Percentiles rank a stretch among this genome's conserved stretches.
phyloP scores from a whole-genome alignment of 257 asterid genomes.

The Ilex asprella region DNA sequence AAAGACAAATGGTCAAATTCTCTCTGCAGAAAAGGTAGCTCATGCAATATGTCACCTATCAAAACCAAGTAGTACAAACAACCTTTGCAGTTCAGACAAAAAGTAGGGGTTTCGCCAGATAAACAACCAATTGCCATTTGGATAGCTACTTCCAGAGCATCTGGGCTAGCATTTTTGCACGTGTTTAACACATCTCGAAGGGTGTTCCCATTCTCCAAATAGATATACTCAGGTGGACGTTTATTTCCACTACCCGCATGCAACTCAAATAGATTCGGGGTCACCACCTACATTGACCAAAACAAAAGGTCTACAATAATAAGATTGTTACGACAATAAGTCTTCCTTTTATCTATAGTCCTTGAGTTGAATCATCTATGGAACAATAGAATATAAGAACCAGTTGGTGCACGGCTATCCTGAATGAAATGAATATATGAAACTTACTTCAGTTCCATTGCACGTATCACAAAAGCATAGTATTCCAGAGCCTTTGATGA shows the following conservation, averaged over 20 bases:
- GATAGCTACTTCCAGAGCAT: constrained; percentile 51
- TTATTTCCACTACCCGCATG: constrained; percentile 79
- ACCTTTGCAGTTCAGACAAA: constrained; percentile 72
- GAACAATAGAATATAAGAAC: too few relatives aligned
- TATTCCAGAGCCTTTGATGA: constrained; percentile 59
- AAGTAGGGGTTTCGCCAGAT: constrained; percentile 17
- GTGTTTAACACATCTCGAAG: constrained; percentile 64
- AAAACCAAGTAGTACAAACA: constrained; percentile 6
- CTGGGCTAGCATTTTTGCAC: constrained; percentile 51
- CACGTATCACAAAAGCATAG: constrained; percentile 71
- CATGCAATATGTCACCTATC: background rate
- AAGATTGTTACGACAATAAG: too few relatives aligned
- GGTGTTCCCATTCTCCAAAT: constrained; percentile 66
- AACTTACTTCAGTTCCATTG: constrained; percentile 50
- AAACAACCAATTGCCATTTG: constrained; percentile 46
- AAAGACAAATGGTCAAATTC: background rate
- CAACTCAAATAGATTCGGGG: constrained; percentile 72
- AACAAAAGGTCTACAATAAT: constrained; percentile 3
- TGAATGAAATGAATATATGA: background rate
- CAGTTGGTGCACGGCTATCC: background rate
- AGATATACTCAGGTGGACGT: constrained; percentile 74
- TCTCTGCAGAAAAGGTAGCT: constrained; percentile 2
- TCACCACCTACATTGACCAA: constrained; percentile 46
- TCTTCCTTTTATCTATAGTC: too few relatives aligned
- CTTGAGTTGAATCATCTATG: too few relatives aligned